These are phyloP conservation scores for Millerozyma acaciae DNA, from an alignment of 805 yeast genomes.

Conservation along the genomic window DNA sequence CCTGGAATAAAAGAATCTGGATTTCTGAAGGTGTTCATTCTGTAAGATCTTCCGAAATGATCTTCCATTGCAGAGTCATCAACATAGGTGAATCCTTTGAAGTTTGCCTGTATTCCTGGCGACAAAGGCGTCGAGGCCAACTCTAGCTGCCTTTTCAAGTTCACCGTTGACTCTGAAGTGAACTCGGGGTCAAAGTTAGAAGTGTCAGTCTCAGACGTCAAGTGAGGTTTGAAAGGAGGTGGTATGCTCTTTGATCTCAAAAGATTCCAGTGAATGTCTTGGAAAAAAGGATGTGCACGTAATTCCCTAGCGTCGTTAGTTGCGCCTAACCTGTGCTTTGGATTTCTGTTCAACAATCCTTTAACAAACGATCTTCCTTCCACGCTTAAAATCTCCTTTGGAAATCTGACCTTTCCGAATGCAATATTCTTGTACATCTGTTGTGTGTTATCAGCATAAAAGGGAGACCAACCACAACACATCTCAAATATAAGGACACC, in stretches of 20 bases:
- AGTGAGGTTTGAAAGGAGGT: conserved; percentile 96
- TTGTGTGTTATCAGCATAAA: conserved; percentile 95
- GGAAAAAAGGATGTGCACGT: conserved; percentile 86
- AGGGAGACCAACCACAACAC: conserved; percentile 99
- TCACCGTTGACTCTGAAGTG: conserved; percentile 85
- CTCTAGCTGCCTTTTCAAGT: conserved; percentile 63
- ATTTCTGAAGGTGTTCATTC: conserved; percentile 36
- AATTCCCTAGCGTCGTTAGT: conserved; percentile 88
- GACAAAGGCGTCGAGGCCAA: conserved; percentile 77
- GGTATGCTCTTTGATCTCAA: conserved; percentile 77
- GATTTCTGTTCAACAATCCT: conserved; percentile 91
- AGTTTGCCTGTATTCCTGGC: conserved; percentile 94
- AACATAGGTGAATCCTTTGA: conserved; percentile 94
- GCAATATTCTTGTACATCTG: conserved; percentile 99
- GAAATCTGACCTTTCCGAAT: conserved; percentile 95
- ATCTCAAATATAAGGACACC: conserved; percentile 96
- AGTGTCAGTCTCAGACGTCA: conserved; percentile 86
- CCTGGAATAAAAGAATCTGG: conserved; percentile 78
- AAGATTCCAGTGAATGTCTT: conserved; percentile 86
- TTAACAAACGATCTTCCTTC: conserved; percentile 96
- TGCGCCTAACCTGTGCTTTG: conserved; percentile 91
- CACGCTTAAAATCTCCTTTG: conserved; percentile 87
- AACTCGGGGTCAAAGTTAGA: conserved; percentile 98
- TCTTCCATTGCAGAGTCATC: conserved; percentile 93
- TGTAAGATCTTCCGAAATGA: conserved; percentile 50